Evolutionary conservation across 2,329 filamentous ascomycete genomes (phyloP).

Genomic region (Trichoderma harzianum): DNA sequence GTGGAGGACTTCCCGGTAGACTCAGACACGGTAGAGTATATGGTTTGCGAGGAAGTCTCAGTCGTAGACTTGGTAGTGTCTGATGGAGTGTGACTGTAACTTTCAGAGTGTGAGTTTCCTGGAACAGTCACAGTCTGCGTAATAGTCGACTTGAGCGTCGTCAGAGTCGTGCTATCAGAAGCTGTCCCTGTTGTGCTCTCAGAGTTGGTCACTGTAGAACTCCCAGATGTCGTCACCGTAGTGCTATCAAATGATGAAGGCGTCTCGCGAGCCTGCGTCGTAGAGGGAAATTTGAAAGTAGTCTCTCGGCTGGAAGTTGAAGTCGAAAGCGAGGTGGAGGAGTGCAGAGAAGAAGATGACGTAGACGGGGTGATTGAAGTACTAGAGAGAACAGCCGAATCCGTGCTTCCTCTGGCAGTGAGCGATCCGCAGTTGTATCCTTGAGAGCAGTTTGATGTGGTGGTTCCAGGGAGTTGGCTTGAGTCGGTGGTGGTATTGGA

Average conservation of each 20-base stretch:
- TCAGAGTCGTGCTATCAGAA: background rate
- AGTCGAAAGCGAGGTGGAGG: background rate
- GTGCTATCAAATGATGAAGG: background rate
- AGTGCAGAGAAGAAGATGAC: background rate
- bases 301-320: background rate
- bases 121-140: slow-evolving; percentile 17
- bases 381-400: background rate
- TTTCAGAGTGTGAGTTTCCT: background rate
- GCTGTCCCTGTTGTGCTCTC: background rate
- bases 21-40: background rate
- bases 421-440: slow-evolving; percentile 18
- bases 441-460: slow-evolving; percentile 2
- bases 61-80: background rate
- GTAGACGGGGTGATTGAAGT: background rate
- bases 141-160: background rate
- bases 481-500: background rate
- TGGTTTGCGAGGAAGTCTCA: background rate
- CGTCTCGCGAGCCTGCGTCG: background rate
- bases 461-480: background rate
- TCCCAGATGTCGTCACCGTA: background rate
- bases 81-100: background rate
- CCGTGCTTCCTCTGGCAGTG: background rate
- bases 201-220: background rate
- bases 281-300: background rate
- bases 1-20: background rate